Percentiles rank a stretch among this genome's conserved stretches.
phyloP scores from a whole-genome alignment of 2,329 filamentous ascomycete species.

The Xylariaceae sp. region DNA sequence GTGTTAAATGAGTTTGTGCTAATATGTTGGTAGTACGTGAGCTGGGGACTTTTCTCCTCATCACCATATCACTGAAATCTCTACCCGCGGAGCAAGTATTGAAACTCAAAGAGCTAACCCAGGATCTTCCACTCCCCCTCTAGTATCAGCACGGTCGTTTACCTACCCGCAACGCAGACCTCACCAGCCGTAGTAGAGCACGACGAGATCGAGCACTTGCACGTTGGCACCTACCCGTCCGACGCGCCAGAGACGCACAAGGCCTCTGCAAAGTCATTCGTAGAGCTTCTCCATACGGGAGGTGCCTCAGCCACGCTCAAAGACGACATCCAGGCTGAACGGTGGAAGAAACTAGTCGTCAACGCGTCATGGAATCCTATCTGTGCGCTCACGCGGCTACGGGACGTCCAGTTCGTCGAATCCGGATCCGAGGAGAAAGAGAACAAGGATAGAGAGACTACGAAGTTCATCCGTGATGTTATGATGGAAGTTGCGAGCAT shows the following conservation, averaged over 20 bases:
- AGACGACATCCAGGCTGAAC: constrained; percentile 46
- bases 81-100: no score
- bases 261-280: constrained; percentile 33
- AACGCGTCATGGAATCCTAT: constrained; percentile 56
- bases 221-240: constrained; percentile 48
- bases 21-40: no score
- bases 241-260: constrained; percentile 21
- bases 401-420: constrained; percentile 43
- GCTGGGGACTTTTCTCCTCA: no score
- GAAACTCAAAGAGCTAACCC: no score
- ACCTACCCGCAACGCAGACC: constrained; percentile 49
- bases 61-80: no score
- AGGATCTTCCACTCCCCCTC: no score
- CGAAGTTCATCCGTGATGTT: constrained; percentile 27
- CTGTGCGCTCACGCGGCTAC: constrained; percentile 45
- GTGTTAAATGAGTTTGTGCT: no score
- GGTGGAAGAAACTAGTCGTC: constrained; percentile 53
- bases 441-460: constrained; percentile 14
- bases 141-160: constrained; percentile 40
- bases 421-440: constrained; percentile 1
- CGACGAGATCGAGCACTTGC: constrained; percentile 44
- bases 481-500: constrained; percentile 33
- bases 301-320: constrained; percentile 41
- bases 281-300: constrained; percentile 37
- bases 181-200: constrained; percentile 41